A percentile compares a stretch with the other conserved stretches of the same genome.
Evolutionary conservation across 2,329 filamentous ascomycete genomes (phyloP).

Genomic region (Aspergillus aculeatinus): DNA sequence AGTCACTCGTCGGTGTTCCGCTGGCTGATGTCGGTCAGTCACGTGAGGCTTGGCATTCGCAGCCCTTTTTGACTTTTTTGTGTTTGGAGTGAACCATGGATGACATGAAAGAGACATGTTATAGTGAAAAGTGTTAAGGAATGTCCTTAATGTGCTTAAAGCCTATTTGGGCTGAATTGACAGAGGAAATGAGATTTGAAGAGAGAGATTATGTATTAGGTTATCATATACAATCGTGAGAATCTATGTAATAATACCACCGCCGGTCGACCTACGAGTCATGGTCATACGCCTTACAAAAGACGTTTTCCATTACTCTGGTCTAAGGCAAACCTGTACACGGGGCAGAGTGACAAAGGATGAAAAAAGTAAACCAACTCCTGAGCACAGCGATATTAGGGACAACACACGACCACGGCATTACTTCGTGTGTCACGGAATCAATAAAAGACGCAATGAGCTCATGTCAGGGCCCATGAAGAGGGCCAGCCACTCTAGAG

Average conservation of each 20-base stretch:
- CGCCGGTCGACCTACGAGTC: not conserved
- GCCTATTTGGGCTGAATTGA: too few species aligned
- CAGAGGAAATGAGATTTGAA: not conserved
- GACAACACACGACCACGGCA: slow-evolving; percentile 9
- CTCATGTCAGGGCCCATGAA: not conserved
- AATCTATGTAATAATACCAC: slow-evolving; percentile 10
- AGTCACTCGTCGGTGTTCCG: not conserved
- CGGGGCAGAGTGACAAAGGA: not conserved
- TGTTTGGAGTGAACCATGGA: slow-evolving; percentile 2
- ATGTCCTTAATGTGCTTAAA: too few species aligned
- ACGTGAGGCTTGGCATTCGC: slow-evolving; percentile 19
- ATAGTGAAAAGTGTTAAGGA: too few species aligned
- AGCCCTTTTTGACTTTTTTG: slow-evolving; percentile 8
- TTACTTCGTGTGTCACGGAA: slow-evolving; percentile 18
- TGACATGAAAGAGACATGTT: not conserved
- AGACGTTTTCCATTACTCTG: not conserved
- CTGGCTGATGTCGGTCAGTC: slow-evolving; percentile 8
- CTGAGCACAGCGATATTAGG: slow-evolving; percentile 3
- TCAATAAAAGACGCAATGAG: not conserved
- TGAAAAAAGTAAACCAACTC: not conserved
- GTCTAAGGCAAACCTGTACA: slow-evolving; percentile 9
- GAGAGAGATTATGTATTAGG: slow-evolving; percentile 22
- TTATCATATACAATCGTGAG: slow-evolving; percentile 23
- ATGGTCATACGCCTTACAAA: not conserved
- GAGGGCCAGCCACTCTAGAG: not conserved